Percentiles rank a stretch among this genome's conserved stretches.
Evolutionary conservation across 2,329 filamentous ascomycete genomes (phyloP).

Genomic region (Colletotrichum spaethianum): DNA sequence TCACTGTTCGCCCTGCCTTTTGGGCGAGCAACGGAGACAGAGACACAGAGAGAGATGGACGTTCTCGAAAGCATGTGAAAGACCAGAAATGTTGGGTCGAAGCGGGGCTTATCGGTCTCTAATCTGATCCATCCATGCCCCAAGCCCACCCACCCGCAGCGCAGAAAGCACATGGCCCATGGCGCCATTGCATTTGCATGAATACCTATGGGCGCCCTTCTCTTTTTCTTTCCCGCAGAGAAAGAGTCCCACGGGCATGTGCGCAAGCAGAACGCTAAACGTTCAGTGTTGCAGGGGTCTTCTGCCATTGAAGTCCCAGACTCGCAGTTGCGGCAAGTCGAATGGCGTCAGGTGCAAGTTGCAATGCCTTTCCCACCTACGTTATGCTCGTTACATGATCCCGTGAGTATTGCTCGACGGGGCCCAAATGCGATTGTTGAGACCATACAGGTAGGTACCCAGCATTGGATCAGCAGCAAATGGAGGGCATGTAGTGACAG

Average conservation of each 20-base stretch:
- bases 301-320: conserved; percentile 7
- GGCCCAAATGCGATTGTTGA: neutral
- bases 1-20: neutral
- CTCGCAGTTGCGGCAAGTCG: neutral
- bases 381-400: neutral
- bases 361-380: neutral
- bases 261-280: conserved; percentile 18
- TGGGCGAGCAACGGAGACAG: neutral
- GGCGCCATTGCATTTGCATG: conserved; percentile 29
- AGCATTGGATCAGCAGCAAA: neutral
- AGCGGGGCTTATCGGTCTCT: conserved; percentile 33
- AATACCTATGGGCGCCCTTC: conserved; percentile 4
- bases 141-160: conserved; percentile 12
- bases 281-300: conserved; percentile 22
- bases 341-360: too few species aligned
- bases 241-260: neutral
- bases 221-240: neutral
- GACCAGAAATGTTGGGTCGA: conserved; percentile 40
- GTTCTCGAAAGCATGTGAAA: conserved; percentile 36
- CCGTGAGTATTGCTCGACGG: neutral
- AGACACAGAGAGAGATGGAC: neutral
- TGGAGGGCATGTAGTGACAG: neutral
- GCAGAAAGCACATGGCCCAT: conserved; percentile 12
- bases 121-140: conserved; percentile 36
- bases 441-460: neutral